phyloP scores from a whole-genome alignment of 148 eudicot species.

The Chenopodium berlandieri region DNA sequence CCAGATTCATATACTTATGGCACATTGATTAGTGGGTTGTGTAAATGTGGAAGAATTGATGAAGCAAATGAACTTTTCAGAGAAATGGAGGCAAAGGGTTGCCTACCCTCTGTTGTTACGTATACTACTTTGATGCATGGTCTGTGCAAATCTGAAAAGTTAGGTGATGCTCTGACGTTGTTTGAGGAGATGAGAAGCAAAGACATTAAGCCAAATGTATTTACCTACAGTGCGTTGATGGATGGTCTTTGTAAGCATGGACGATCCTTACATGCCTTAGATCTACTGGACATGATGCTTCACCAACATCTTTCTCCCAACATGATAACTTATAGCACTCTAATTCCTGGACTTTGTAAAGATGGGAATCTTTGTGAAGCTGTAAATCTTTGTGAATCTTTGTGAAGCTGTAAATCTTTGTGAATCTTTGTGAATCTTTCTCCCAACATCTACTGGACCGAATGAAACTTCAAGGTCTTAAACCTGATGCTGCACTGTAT shows the following conservation, averaged over 20 bases:
- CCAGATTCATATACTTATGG: conserved; percentile 95
- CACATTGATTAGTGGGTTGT: conserved; percentile 79
- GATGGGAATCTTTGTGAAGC: conserved; percentile 64
- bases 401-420: no score
- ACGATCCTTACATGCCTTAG: conserved; percentile 49
- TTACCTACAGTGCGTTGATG: conserved; percentile 76
- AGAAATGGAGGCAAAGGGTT: conserved; percentile 67
- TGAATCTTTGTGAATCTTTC: no score
- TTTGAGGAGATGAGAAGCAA: conserved; percentile 61
- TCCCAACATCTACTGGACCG: no score
- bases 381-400: conserved; percentile 62
- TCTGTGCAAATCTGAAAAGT: conserved; percentile 54
- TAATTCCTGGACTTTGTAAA: conserved; percentile 76
- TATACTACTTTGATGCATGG: conserved; percentile 75
- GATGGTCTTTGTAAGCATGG: conserved; percentile 83
- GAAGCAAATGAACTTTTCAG: conserved; percentile 67
- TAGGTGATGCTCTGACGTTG: conserved; percentile 57
- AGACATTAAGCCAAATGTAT: conserved; percentile 75
- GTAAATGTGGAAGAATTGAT: conserved; percentile 52
- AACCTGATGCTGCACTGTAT: conserved; percentile 86
- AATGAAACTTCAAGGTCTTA: conserved; percentile 88
- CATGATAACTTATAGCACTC: conserved; percentile 74
- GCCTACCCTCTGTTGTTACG: conserved; percentile 75
- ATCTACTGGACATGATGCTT: conserved; percentile 60
- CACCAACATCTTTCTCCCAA: conserved; percentile 55